These are phyloP conservation scores for Teratosphaeria viscida DNA, from an alignment of 2,329 filamentous ascomycete species.

Conservation along the genomic window DNA sequence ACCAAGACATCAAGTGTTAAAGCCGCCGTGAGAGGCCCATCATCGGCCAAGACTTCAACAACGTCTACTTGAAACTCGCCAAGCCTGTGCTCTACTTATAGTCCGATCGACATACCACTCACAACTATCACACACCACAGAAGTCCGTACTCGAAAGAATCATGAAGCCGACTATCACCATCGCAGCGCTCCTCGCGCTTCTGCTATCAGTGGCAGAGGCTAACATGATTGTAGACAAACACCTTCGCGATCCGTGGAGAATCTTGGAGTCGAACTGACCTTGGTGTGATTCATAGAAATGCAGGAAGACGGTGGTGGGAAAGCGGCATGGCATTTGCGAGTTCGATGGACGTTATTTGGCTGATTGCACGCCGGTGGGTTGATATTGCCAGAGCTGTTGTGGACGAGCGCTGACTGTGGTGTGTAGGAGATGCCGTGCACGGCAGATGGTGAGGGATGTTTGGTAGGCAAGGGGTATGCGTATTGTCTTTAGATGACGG, in stretches of 20 bases:
- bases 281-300: neutral
- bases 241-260: no score
- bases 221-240: neutral
- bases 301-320: neutral
- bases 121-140: no score
- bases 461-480: neutral
- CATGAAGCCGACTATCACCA: neutral
- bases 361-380: neutral
- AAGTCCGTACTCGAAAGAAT: neutral
- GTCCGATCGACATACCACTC: no score
- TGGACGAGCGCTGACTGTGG: no score
- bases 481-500: neutral
- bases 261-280: neutral
- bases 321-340: neutral
- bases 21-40: no score
- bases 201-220: neutral
- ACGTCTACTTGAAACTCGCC: no score
- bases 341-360: neutral
- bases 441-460: neutral
- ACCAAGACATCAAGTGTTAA: no score
- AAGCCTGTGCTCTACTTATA: no score
- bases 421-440: neutral
- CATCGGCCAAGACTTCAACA: no score
- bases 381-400: no score
- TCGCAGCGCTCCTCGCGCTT: neutral